A percentile compares a stretch with the other conserved stretches of the same genome.
phyloP scores from a whole-genome alignment of 2,329 filamentous ascomycete genomes.

The Beauveria varroae region DNA sequence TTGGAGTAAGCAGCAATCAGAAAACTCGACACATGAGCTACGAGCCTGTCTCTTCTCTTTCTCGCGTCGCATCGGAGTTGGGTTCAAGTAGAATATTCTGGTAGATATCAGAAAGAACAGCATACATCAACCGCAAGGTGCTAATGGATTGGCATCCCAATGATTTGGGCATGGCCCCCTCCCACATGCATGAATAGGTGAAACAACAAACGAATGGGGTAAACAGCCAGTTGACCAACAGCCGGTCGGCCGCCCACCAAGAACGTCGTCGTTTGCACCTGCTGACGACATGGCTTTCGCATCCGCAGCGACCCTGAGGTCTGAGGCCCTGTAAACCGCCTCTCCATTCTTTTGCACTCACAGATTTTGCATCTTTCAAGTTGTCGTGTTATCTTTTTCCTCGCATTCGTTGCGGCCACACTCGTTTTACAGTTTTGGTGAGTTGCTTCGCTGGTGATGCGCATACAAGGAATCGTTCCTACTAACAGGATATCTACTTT shows the following conservation, averaged over 20 bases:
- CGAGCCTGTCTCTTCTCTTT: conserved; percentile 12
- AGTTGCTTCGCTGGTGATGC: background rate
- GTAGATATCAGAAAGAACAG: background rate
- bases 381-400: background rate
- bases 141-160: background rate
- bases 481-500: background rate
- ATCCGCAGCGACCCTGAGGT: background rate
- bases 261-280: background rate
- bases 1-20: no score
- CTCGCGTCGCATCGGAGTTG: background rate
- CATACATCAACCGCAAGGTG: background rate
- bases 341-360: background rate
- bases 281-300: background rate
- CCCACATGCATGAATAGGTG: no score
- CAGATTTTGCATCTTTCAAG: background rate
- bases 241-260: background rate
- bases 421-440: conserved; percentile 1
- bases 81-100: background rate
- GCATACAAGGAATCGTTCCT: background rate
- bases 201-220: no score
- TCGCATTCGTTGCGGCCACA: background rate
- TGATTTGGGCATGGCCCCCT: no score
- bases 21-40: background rate
- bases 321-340: background rate
- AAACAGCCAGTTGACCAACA: background rate